Percentiles rank a stretch among this genome's conserved stretches.
phyloP scores from a whole-genome alignment of 176 grass and related monocot species.

The Areca catechu region DNA sequence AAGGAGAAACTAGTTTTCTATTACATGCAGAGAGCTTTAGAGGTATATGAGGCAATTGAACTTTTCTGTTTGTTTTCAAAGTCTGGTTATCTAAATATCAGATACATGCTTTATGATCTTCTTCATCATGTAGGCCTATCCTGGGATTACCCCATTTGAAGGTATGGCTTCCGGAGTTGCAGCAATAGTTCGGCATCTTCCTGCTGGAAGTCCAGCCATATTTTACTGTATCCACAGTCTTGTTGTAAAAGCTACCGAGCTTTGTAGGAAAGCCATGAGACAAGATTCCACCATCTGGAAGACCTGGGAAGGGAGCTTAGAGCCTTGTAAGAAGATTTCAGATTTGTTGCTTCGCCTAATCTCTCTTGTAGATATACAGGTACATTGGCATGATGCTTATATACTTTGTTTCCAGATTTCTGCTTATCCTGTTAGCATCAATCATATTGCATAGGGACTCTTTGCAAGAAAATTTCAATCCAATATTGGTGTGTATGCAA shows the following conservation, averaged over 20 bases:
- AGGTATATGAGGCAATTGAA: slow-evolving; percentile 25
- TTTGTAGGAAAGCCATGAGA: slow-evolving; percentile 32
- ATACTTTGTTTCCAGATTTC: not conserved
- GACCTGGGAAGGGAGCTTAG: slow-evolving; percentile 85
- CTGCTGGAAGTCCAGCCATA: slow-evolving; percentile 59
- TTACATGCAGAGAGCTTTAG: slow-evolving; percentile 64
- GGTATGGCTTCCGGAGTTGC: slow-evolving; percentile 79
- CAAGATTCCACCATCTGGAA: slow-evolving; percentile 63
- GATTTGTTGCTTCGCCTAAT: slow-evolving; percentile 70
- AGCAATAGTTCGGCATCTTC: slow-evolving; percentile 59
- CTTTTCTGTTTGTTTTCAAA: slow-evolving; percentile 1
- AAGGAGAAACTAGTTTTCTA: slow-evolving; percentile 81
- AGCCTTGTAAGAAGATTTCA: slow-evolving; percentile 67
- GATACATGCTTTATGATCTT: not conserved
- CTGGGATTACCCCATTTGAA: slow-evolving; percentile 61
- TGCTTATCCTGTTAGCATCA: not conserved
- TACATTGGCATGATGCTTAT: slow-evolving; percentile 13
- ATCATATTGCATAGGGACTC: slow-evolving; percentile 1
- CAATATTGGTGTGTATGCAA: no score
- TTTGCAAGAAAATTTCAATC: no score
- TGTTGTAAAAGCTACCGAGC: slow-evolving; percentile 44
- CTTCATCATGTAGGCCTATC: slow-evolving; percentile 45
- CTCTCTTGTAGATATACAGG: slow-evolving; percentile 93
- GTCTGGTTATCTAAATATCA: not conserved
- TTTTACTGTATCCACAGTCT: slow-evolving; percentile 75